A percentile compares a stretch with the other conserved stretches of the same genome.
These are phyloP conservation scores for Phtheirospermum japonicum DNA, from an alignment of 257 asterid species.

Conservation along the genomic window DNA sequence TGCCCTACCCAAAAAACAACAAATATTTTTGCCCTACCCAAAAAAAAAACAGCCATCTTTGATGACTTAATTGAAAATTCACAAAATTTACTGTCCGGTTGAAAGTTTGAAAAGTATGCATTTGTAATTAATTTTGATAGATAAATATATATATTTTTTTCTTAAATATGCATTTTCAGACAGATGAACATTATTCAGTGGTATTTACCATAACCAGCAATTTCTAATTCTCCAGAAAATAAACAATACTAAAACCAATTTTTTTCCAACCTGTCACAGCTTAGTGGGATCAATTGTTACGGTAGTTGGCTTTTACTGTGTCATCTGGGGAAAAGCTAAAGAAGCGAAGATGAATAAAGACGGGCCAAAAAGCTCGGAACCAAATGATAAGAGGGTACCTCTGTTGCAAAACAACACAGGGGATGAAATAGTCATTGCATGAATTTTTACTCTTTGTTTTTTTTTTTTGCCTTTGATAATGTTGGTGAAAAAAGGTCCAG, in stretches of 20 bases:
- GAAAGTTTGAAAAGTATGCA: no score
- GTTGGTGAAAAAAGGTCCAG: no score
- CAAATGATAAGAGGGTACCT: constrained; percentile 36
- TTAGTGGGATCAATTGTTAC: constrained; percentile 52
- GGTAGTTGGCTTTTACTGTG: constrained; percentile 52
- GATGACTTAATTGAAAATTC: no score
- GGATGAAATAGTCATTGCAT: constrained; percentile 6
- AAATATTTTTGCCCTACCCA: no score
- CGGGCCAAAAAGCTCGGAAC: constrained; percentile 23
- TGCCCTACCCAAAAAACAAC: background rate
- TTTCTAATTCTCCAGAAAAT: background rate
- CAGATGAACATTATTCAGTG: no score
- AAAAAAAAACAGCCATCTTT: no score
- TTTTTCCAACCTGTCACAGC: constrained; percentile 33
- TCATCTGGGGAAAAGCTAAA: constrained; percentile 61
- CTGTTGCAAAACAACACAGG: constrained; percentile 33
- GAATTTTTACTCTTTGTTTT: background rate
- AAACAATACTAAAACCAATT: background rate
- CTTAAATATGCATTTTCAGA: no score
- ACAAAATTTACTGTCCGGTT: no score
- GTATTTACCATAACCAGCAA: no score
- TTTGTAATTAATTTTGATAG: no score
- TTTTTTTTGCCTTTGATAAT: no score
- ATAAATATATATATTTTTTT: no score
- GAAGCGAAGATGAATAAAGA: constrained; percentile 36